Evolutionary conservation across 2,329 filamentous ascomycete species (phyloP).

Genomic region (Penicillium brasilianum): DNA sequence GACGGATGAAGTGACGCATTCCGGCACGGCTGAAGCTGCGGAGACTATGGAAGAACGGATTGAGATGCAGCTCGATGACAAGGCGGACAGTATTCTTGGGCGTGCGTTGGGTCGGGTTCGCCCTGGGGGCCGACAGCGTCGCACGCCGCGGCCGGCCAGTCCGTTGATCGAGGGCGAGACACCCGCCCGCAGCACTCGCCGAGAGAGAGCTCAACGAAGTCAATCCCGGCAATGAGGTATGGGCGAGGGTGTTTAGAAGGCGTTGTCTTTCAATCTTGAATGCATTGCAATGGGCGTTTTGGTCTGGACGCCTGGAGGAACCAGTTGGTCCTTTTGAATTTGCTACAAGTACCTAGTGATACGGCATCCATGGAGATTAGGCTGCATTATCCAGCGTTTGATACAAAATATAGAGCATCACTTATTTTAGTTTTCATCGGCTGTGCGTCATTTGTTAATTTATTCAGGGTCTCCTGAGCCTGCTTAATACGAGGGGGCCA

Average conservation of each 20-base stretch:
- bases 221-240: conserved; percentile 26
- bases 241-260: not conserved
- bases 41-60: conserved; percentile 41
- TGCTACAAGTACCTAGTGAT: not conserved
- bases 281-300: conserved; percentile 10
- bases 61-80: conserved; percentile 50
- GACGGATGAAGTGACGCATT: conserved; percentile 45
- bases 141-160: conserved; percentile 19
- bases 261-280: not conserved
- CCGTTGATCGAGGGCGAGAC: conserved; percentile 34
- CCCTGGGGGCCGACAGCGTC: conserved; percentile 30
- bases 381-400: not conserved
- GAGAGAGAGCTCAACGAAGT: conserved; percentile 26
- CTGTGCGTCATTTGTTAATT: too few relatives aligned
- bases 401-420: not conserved
- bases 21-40: conserved; percentile 24
- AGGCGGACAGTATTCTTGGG: conserved; percentile 49
- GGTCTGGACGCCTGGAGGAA: not conserved
- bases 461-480: too few relatives aligned
- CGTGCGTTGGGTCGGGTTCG: conserved; percentile 44
- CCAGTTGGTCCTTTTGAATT: not conserved
- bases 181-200: conserved; percentile 29
- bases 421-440: not conserved
- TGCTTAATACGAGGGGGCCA: too few relatives aligned
- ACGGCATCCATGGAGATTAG: not conserved